A percentile compares a stretch with the other conserved stretches of the same genome.
phyloP scores from a whole-genome alignment of 2,329 filamentous ascomycete genomes.

The Aspergillus aculeatinus region DNA sequence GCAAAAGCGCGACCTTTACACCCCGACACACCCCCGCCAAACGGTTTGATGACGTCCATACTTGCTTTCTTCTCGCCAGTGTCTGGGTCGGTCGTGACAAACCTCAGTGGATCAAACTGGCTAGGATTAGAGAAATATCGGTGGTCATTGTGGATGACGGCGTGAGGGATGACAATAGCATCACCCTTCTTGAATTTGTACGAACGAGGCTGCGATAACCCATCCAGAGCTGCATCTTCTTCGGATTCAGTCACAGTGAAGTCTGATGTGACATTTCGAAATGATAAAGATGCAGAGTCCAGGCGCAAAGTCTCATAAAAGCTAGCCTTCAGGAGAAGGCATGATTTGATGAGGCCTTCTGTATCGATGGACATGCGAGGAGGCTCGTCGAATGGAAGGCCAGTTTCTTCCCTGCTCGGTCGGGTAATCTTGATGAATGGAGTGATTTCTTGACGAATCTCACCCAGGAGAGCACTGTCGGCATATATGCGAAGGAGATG shows the following conservation, averaged over 20 bases:
- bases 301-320: slow-evolving; percentile 50
- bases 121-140: slow-evolving; percentile 42
- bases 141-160: slow-evolving; percentile 45
- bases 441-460: slow-evolving; percentile 48
- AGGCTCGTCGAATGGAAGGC: slow-evolving; percentile 45
- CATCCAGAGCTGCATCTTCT: slow-evolving; percentile 36
- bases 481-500: slow-evolving; percentile 49
- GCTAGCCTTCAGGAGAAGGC: slow-evolving; percentile 47
- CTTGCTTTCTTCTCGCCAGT: slow-evolving; percentile 37
- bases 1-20: slow-evolving; percentile 54
- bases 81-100: slow-evolving; percentile 44
- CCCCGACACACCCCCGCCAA: slow-evolving; percentile 50
- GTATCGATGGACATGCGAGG: slow-evolving; percentile 45
- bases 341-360: slow-evolving; percentile 44
- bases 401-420: slow-evolving; percentile 37
- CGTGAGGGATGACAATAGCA: slow-evolving; percentile 46
- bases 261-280: slow-evolving; percentile 42
- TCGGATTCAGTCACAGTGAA: slow-evolving; percentile 41
- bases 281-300: slow-evolving; percentile 43
- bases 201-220: slow-evolving; percentile 30
- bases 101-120: slow-evolving; percentile 47
- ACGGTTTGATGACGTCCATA: slow-evolving; percentile 48
- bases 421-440: slow-evolving; percentile 42
- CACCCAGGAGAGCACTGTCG: slow-evolving; percentile 40
- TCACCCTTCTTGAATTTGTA: slow-evolving; percentile 46